phyloP scores from a whole-genome alignment of 2,329 filamentous ascomycete species.

The Atkinsonella texensis region DNA sequence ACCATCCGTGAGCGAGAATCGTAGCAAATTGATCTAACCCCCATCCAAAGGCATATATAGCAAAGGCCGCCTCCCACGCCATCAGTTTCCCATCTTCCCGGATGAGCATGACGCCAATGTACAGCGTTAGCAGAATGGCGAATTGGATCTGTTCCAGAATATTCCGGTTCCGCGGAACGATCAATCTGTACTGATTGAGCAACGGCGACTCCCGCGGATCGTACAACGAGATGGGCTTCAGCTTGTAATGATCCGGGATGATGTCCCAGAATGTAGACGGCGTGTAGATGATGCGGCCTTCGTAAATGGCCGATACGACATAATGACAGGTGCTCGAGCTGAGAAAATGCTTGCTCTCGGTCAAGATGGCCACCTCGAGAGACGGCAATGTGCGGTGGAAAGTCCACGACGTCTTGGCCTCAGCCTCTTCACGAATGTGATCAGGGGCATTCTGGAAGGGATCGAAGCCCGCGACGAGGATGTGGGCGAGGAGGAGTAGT shows the following conservation, averaged over 20 bases:
- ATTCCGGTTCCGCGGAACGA: constrained; percentile 69
- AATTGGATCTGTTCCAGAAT: constrained; percentile 67
- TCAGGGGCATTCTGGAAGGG: constrained; percentile 73
- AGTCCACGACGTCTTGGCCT: constrained; percentile 34
- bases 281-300: constrained; percentile 69
- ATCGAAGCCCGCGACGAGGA: constrained; percentile 73
- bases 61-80: constrained; percentile 52
- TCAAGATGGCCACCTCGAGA: constrained; percentile 72
- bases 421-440: constrained; percentile 48
- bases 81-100: constrained; percentile 47
- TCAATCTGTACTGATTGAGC: constrained; percentile 74
- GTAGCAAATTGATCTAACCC: constrained; percentile 66
- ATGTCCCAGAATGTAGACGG: constrained; percentile 74
- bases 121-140: constrained; percentile 53
- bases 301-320: constrained; percentile 73
- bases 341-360: constrained; percentile 68
- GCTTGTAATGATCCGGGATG: constrained; percentile 76
- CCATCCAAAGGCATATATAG: constrained; percentile 68
- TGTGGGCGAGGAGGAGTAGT: constrained; percentile 62
- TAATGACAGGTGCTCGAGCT: constrained; percentile 69
- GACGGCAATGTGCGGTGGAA: constrained; percentile 56
- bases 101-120: constrained; percentile 59
- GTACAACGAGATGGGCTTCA: constrained; percentile 70
- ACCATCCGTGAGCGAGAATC: constrained; percentile 61
- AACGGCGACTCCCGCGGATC: constrained; percentile 63